Percentiles rank a stretch among this genome's conserved stretches.
Conservation (phyloP, 352 stramenopile genomes). For the Globisporangium yorkense region DNA sequence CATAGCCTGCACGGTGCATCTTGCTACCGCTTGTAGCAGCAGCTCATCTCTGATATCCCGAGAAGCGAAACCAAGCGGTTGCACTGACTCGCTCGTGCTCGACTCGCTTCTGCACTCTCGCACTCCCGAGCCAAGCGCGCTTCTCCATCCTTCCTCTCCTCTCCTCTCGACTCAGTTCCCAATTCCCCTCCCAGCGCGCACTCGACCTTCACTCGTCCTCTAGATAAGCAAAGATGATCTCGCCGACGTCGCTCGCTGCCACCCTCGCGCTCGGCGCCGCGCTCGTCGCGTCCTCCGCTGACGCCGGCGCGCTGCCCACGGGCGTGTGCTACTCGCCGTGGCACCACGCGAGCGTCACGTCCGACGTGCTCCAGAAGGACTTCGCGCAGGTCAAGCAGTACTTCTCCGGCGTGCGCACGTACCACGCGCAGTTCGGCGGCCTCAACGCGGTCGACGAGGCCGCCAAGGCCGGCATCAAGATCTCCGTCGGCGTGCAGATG, state of each 20-base stretch:
- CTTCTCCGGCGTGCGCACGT: constrained; percentile 67
- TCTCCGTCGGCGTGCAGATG: constrained; percentile 62
- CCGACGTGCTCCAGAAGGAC: constrained; percentile 25
- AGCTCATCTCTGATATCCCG: neutral
- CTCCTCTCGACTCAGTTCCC: neutral
- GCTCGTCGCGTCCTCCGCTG: constrained; percentile 5
- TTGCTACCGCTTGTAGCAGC: neutral
- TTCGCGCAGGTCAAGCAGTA: constrained; percentile 28
- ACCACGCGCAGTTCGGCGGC: constrained; percentile 47
- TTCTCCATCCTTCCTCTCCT: neutral
- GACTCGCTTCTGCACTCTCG: too few species aligned
- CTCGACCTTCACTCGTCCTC: neutral
- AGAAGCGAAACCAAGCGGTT: neutral
- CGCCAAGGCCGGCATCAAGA: constrained; percentile 31
- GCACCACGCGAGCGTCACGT: constrained; percentile 32
- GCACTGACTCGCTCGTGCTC: neutral
- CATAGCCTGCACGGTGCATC: neutral
- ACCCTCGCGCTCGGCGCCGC: constrained; percentile 6
- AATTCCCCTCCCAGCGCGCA: neutral
- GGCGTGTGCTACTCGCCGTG: constrained; percentile 64
- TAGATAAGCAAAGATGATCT: neutral
- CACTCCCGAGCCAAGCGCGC: too few species aligned
- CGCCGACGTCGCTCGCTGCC: neutral
- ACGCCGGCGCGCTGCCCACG: constrained; percentile 17
- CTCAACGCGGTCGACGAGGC: constrained; percentile 47